phyloP scores from a whole-genome alignment of 1,284 basidiomycete genomes.

The Tilletiaria anomala region DNA sequence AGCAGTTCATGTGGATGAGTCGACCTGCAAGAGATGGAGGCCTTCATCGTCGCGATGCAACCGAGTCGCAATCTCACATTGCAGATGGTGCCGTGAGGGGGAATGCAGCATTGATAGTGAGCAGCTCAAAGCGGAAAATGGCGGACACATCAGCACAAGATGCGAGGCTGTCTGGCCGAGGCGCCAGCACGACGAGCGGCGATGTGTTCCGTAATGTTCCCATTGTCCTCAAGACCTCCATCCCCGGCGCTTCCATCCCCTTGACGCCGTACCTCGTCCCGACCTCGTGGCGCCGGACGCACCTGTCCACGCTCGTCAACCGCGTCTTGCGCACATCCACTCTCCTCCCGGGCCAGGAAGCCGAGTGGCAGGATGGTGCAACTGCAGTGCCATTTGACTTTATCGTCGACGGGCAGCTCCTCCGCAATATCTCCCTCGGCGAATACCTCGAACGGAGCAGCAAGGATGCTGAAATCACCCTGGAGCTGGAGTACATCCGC shows the following conservation, averaged over 20 bases:
- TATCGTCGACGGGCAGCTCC: conserved; percentile 64
- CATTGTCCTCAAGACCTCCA: conserved; percentile 17
- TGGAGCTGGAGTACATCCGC: conserved; percentile 88
- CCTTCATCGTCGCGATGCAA: no score
- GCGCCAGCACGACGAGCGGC: not conserved
- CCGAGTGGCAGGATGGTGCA: not conserved
- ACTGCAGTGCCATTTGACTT: conserved; percentile 72
- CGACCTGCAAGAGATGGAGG: no score
- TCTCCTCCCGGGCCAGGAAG: conserved; percentile 23
- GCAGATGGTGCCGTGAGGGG: no score
- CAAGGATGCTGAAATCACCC: conserved; percentile 59
- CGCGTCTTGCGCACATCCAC: conserved; percentile 59
- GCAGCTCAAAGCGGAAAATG: no score
- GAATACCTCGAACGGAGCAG: conserved; percentile 65
- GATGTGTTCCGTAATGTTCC: conserved; percentile 8
- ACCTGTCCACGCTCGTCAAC: conserved; percentile 95
- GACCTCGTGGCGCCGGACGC: conserved; percentile 73
- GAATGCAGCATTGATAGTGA: no score
- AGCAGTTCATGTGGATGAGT: no score
- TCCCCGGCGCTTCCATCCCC: conserved; percentile 58
- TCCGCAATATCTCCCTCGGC: conserved; percentile 57
- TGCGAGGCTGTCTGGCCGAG: no score
- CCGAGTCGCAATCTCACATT: no score
- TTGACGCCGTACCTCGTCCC: conserved; percentile 89
- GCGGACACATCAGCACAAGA: no score